Evolutionary conservation across 2,329 filamentous ascomycete genomes (phyloP), one percentile per base, ranked within the genome.

Genomic region (Neonectria faginata): DNA sequence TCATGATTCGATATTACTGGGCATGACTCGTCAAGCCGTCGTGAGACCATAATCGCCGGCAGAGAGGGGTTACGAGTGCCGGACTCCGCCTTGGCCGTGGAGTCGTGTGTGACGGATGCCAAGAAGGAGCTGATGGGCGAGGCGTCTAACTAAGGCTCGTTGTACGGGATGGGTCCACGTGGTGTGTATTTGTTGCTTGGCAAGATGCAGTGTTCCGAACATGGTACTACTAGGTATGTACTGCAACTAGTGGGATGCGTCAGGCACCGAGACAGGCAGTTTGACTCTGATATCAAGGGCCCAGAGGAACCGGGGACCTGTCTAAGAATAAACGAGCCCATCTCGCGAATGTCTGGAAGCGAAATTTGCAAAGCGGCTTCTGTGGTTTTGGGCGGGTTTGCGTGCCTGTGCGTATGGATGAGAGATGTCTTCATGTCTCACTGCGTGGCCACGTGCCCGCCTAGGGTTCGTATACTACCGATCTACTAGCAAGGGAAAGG

Each of bases 1-100:
- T 61, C 45, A 64, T 42, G 57, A 60, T 36, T 60, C 53, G 29
- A 64, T 56, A 51, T 64, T 60, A 64, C 44, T 52, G 25, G 50
- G 47, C 41, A 44, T 27, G 12, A 3, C 29, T 22, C 52, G 56
- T 56, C 51, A 60, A 56, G 61, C 33, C 33, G 25, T 20, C 25
- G 51, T 55, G 55, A 55, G n/a, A 45, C 16, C 16, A 20, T 9
- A 45, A 33, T 50, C 14, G 33, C 54, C 42, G 31, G 39, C 20
- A 25, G 14, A 48, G 50, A 53, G 51, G 55, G 61, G 48, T n/a
- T 33, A 36, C 27, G 11, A 48, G 61, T 64, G 61, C 61, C 61
- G 61, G 57, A 44, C 56, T 56, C 61, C 61, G 61, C 61, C 61
- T 55, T 59, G 29, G 61, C 52, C 31, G 52, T 29, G 55, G 33